Evolutionary conservation across 768 basidiomycete genomes (phyloP).

Genomic region (Naganishia randhawae): DNA sequence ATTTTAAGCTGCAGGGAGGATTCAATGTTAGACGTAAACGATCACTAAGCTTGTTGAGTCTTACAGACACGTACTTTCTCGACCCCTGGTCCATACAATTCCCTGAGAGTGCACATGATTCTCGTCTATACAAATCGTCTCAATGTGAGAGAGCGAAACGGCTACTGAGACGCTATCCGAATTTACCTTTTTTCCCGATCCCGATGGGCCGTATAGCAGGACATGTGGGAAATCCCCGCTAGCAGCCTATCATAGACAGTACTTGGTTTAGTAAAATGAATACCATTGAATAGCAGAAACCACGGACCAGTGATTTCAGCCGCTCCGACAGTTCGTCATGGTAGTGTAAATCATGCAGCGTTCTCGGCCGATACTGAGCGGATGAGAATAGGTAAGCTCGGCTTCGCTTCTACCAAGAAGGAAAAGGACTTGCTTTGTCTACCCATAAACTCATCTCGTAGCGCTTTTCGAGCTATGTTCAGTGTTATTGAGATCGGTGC

Average conservation of each 20-base stretch:
- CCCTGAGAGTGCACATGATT: constrained; percentile 79
- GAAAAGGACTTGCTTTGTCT: constrained; percentile 53
- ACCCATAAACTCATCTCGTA: constrained; percentile 57
- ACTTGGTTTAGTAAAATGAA: constrained; percentile 28
- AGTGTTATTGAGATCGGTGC: no score
- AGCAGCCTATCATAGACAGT: constrained; percentile 58
- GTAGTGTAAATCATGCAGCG: constrained; percentile 82
- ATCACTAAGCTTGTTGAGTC: neutral
- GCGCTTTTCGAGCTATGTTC: neutral
- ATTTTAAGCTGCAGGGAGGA: constrained; percentile 74
- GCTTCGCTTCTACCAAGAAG: neutral
- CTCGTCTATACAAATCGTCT: constrained; percentile 58
- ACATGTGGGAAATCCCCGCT: constrained; percentile 96
- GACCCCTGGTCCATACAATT: constrained; percentile 84
- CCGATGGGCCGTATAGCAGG: constrained; percentile 94
- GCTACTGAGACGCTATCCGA: neutral
- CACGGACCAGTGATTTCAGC: constrained; percentile 64
- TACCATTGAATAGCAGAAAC: neutral
- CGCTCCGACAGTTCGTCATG: constrained; percentile 75
- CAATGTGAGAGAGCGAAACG: neutral
- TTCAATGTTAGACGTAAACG: neutral
- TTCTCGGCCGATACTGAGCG: constrained; percentile 73
- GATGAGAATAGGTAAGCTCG: neutral
- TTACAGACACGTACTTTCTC: constrained; percentile 67
- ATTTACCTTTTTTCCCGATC: constrained; percentile 81